Evolutionary conservation across 257 asterid genomes (phyloP), one percentile per base, ranked within the genome.

Genomic region (Nicotiana sylvestris): DNA sequence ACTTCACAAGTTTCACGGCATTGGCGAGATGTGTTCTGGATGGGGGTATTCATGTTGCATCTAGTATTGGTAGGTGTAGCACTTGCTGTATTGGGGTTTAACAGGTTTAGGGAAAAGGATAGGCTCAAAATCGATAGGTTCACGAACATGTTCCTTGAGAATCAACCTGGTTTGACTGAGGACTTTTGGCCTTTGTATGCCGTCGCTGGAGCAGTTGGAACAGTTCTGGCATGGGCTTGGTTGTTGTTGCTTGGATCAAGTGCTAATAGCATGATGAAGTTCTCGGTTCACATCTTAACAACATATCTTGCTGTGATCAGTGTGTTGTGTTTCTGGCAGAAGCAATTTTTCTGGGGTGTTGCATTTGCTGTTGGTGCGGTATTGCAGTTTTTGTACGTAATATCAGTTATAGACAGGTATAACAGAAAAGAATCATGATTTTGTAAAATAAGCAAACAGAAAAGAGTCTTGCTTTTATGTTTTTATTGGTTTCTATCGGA

Each of bases 301-400:
- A 94, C 99, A 32, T 96, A 94, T 90, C 98, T 96, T 86, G 99
- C 99, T 65, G 98, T 94, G 80, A 86, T 94, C 72, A 93, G 99
- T 83, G 98, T 96, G 77, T 84, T 96, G 80, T 94, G 98, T 83
- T 96, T 94, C 83, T 96, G 99, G 98, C 81, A 86, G 65, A 83
- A 92, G 83, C 98, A 94, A 87, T 86, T 91, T 84, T 91, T 93
- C 84, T 96, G 98, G 98, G 99, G 98, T 74, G 95, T 90, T 57
- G 96, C 93, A 6, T 94, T 96, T 92, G 93, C 98, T 55, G 87
- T 89, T 87, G 99, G 97, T 62, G 97, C 99, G 56, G 89, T 87
- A 32, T 89, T 96, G 94, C 99, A 94, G 82, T 96, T 96, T 89
- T 83, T 96, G 89, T 96, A 96, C 83, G 93, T 96, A 82, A 84